Conservation (phyloP, 352 stramenopile genomes). For the Aphanomyces stellatus region DNA sequence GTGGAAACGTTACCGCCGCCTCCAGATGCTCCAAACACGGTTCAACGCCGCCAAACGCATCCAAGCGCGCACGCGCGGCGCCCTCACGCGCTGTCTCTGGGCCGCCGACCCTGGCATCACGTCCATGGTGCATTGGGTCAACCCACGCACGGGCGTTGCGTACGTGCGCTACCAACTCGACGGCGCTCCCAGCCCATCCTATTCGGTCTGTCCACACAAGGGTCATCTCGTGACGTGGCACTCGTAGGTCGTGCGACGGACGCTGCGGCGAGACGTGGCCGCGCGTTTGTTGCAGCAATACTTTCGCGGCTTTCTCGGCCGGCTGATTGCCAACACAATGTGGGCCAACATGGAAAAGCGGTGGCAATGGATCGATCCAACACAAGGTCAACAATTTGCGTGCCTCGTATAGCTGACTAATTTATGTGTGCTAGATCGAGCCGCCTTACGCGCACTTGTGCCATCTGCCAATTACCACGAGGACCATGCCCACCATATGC, state of each 20-base stretch:
- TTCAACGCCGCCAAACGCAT: slow-evolving; percentile 43
- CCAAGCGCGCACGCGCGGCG: slow-evolving; percentile 49
- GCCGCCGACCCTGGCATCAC: slow-evolving; percentile 41
- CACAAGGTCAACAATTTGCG: not conserved
- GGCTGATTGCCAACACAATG: slow-evolving; percentile 44
- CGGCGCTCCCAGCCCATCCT: slow-evolving; percentile 34
- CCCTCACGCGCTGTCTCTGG: slow-evolving; percentile 61
- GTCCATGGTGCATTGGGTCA: slow-evolving; percentile 35
- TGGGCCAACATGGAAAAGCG: slow-evolving; percentile 60
- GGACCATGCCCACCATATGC: slow-evolving; percentile 10
- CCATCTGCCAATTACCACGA: slow-evolving; percentile 8
- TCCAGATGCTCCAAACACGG: slow-evolving; percentile 34
- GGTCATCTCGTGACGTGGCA: not conserved
- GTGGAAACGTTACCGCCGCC: slow-evolving; percentile 42
- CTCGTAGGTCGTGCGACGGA: slow-evolving; percentile 24
- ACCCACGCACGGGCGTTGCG: slow-evolving; percentile 29
- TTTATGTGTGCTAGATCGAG: not conserved
- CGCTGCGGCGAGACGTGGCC: slow-evolving; percentile 33
- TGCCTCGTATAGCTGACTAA: not conserved
- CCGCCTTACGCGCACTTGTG: not conserved
- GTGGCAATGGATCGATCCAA: slow-evolving; percentile 56
- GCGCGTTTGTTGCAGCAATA: slow-evolving; percentile 39
- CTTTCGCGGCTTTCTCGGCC: slow-evolving; percentile 41
- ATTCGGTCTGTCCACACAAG: slow-evolving; percentile 28
- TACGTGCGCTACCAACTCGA: slow-evolving; percentile 37